Percentiles rank a stretch among this genome's conserved stretches.
Conservation (phyloP, 495 filamentous ascomycete species). For the Daldinia vernicosa region DNA sequence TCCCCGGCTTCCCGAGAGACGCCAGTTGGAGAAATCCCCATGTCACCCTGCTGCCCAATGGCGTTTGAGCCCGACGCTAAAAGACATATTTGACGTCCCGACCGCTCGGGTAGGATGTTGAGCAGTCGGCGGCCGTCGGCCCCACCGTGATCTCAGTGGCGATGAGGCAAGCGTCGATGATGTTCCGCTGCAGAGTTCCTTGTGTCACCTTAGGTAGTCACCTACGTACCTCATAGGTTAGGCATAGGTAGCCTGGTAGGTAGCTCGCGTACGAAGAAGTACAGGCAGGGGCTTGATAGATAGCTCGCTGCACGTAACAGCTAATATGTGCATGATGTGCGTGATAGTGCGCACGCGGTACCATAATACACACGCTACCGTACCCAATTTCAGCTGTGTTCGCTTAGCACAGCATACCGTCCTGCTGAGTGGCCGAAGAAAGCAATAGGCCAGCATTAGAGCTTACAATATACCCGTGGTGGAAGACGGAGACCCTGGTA, state of each 20-base stretch:
- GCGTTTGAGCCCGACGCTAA: conserved; percentile 10
- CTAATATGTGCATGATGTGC: conserved; percentile 31
- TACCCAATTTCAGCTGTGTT: conserved; percentile 15
- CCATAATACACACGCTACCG: background rate
- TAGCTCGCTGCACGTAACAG: conserved; percentile 34
- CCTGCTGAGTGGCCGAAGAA: background rate
- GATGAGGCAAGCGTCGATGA: conserved; percentile 7
- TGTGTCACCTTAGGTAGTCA: conserved; percentile 24
- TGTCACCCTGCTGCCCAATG: background rate
- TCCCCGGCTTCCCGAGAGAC: conserved; percentile 4
- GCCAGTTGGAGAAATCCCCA: conserved; percentile 1
- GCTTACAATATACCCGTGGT: conserved; percentile 23
- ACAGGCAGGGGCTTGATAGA: background rate
- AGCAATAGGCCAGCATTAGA: background rate
- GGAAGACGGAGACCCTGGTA: conserved; percentile 25
- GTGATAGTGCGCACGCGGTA: conserved; percentile 2
- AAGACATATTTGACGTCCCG: conserved; percentile 30
- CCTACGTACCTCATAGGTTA: too few species aligned
- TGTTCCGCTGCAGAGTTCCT: conserved; percentile 7
- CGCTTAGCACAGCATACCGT: background rate
- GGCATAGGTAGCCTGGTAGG: too few species aligned
- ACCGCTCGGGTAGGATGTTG: conserved; percentile 23
- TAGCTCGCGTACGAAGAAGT: conserved; percentile 12
- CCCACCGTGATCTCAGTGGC: conserved; percentile 1
- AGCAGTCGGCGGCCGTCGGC: background rate